Evolutionary conservation across 495 filamentous ascomycete species (phyloP).

Genomic region (Cercophora scortea): DNA sequence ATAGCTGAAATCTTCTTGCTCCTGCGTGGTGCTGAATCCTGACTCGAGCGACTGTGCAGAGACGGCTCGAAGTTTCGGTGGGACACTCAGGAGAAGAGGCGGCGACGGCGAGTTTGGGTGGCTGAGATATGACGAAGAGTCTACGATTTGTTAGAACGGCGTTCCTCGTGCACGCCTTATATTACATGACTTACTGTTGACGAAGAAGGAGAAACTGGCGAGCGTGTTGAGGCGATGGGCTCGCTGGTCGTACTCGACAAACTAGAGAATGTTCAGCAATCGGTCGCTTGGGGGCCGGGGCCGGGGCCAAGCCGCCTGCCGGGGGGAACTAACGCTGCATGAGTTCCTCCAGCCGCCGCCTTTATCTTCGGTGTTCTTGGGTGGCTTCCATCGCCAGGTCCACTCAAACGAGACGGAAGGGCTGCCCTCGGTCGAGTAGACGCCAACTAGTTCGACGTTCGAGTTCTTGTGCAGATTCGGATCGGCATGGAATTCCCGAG

Average conservation of each 20-base stretch:
- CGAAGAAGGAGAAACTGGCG: slow-evolving; percentile 90
- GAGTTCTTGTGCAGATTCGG: slow-evolving; percentile 96
- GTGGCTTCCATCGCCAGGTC: slow-evolving; percentile 94
- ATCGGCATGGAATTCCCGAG: slow-evolving; percentile 90
- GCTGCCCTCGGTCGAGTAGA: slow-evolving; percentile 72
- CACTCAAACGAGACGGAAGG: slow-evolving; percentile 86
- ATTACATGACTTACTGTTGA: slow-evolving; percentile 54
- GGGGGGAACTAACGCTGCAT: slow-evolving; percentile 59
- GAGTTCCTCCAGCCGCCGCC: slow-evolving; percentile 91
- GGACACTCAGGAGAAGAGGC: slow-evolving; percentile 60
- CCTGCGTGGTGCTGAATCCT: slow-evolving; percentile 53
- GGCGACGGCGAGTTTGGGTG: slow-evolving; percentile 54
- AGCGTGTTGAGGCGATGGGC: slow-evolving; percentile 83
- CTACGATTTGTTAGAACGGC: slow-evolving; percentile 9
- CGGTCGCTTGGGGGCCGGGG: not conserved
- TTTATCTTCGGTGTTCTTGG: slow-evolving; percentile 72
- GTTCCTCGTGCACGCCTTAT: too few relatives aligned
- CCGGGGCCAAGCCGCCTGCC: not conserved
- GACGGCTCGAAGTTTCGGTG: slow-evolving; percentile 68
- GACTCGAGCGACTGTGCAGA: slow-evolving; percentile 78
- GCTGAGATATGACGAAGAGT: slow-evolving; percentile 26
- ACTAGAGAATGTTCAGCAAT: slow-evolving; percentile 42
- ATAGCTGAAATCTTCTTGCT: slow-evolving; percentile 58
- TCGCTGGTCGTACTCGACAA: slow-evolving; percentile 92
- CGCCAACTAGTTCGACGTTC: slow-evolving; percentile 87